Conservation (phyloP, 1,139 yeast genomes). For the Protomyces gravidus region DNA sequence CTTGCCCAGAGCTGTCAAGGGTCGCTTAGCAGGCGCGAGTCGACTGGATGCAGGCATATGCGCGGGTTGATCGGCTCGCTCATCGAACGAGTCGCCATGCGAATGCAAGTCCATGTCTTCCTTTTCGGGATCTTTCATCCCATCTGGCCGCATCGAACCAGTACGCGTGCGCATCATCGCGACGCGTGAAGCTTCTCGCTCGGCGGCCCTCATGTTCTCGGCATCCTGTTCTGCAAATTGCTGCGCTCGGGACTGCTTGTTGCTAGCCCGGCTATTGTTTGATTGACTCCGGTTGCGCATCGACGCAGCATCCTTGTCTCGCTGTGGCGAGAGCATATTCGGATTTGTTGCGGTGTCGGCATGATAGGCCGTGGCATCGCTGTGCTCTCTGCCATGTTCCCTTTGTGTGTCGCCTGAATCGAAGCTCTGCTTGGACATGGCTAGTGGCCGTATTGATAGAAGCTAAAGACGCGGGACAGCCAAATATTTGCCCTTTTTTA, state of each 20-base stretch:
- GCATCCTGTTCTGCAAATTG: slow-evolving; percentile 23
- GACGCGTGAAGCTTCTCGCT: slow-evolving; percentile 21
- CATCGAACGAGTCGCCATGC: slow-evolving; percentile 12
- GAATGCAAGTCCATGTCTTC: not conserved
- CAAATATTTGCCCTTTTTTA: too few relatives aligned
- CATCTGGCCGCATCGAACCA: not conserved
- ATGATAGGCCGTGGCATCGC: not conserved
- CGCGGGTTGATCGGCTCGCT: slow-evolving; percentile 17
- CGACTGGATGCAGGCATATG: slow-evolving; percentile 20
- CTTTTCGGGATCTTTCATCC: not conserved
- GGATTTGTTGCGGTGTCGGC: too few relatives aligned
- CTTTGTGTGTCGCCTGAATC: not conserved
- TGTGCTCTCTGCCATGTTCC: not conserved
- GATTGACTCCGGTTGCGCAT: not conserved
- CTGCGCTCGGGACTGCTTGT: slow-evolving; percentile 3
- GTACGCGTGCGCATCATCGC: not conserved
- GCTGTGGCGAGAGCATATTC: not conserved
- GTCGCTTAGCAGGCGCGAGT: slow-evolving; percentile 21
- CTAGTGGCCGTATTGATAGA: too few relatives aligned
- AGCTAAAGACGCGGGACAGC: too few relatives aligned
- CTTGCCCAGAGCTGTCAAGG: slow-evolving; percentile 28
- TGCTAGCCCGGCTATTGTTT: not conserved
- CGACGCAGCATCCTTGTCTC: not conserved
- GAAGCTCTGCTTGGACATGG: not conserved
- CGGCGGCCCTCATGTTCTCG: slow-evolving; percentile 17